Conservation (phyloP, 2,329 filamentous ascomycete genomes). For the Ascosphaera pollenicola region DNA sequence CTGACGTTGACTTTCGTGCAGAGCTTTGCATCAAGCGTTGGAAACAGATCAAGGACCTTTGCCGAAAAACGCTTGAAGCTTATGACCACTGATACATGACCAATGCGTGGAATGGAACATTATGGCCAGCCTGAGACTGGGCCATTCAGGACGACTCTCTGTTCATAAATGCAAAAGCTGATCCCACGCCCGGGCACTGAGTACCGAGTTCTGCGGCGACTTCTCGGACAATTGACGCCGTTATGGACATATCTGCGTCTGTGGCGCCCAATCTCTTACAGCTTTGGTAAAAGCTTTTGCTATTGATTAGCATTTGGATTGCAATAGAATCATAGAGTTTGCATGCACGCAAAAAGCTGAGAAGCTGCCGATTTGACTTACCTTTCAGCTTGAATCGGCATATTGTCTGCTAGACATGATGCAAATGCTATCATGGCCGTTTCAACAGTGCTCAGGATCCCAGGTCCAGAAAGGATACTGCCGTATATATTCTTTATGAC, state of each 20-base stretch:
- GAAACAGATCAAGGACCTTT: slow-evolving; percentile 17
- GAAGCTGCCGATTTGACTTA: slow-evolving; percentile 3
- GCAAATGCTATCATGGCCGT: slow-evolving; percentile 12
- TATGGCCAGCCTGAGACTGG: no score
- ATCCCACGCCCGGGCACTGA: slow-evolving; percentile 3
- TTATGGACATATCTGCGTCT: slow-evolving; percentile 5
- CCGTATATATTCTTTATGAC: slow-evolving; percentile 11
- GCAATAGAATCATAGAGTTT: no score
- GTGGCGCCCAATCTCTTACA: slow-evolving; percentile 10
- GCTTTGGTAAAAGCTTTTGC: slow-evolving; percentile 9
- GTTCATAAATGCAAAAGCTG: slow-evolving; percentile 5
- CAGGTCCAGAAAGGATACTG: slow-evolving; percentile 9
- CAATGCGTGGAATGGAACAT: not conserved
- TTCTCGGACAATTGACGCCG: slow-evolving; percentile 7
- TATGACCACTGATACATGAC: not conserved
- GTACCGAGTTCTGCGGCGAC: slow-evolving; percentile 6
- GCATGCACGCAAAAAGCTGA: not conserved
- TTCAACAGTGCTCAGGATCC: slow-evolving; percentile 8
- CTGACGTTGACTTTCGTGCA: not conserved
- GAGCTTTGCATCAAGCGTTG: slow-evolving; percentile 12
- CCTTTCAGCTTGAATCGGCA: slow-evolving; percentile 11
- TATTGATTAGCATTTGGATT: not conserved
- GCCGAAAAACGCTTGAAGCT: slow-evolving; percentile 9
- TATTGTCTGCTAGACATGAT: slow-evolving; percentile 10
- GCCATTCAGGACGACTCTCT: not conserved